These are phyloP conservation scores for Ziziphus jujuba DNA, from an alignment of 306 rosid genomes.

Conservation along the genomic window DNA sequence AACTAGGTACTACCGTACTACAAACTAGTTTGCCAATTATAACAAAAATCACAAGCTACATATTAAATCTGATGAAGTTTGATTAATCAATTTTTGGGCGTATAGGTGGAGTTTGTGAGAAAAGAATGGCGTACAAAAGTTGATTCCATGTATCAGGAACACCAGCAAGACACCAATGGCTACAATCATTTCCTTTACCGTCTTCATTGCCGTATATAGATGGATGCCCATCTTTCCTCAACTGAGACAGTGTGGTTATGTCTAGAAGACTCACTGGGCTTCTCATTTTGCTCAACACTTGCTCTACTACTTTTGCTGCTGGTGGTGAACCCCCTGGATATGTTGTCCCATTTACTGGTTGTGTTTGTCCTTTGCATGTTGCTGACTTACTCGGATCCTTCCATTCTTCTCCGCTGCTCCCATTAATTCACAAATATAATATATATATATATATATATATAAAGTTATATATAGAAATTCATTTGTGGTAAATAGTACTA, in stretches of 20 bases:
- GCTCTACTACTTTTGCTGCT: conserved; percentile 11
- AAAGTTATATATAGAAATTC: not conserved
- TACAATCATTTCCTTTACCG: conserved; percentile 27
- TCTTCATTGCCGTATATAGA: conserved; percentile 25
- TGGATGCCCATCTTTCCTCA: conserved; percentile 42
- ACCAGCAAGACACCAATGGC: conserved; percentile 46
- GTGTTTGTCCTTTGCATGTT: conserved; percentile 30
- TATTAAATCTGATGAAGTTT: no score
- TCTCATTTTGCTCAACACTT: conserved; percentile 23
- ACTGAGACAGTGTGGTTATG: conserved; percentile 33
- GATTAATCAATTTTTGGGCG: no score
- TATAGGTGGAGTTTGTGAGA: not conserved
- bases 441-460: not conserved
- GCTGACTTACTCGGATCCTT: not conserved
- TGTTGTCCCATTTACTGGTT: conserved; percentile 19
- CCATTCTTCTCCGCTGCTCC: conserved; percentile 37
- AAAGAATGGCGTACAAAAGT: conserved; percentile 21
- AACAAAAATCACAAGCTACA: no score
- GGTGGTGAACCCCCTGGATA: conserved; percentile 19
- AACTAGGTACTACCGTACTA: no score
- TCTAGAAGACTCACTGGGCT: conserved; percentile 18
- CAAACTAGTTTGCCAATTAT: no score
- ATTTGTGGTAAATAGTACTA: no score
- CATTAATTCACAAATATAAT: not conserved
- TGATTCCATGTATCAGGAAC: conserved; percentile 41